phyloP scores from a whole-genome alignment of 768 basidiomycete genomes.

The Exidia glandulosa region DNA sequence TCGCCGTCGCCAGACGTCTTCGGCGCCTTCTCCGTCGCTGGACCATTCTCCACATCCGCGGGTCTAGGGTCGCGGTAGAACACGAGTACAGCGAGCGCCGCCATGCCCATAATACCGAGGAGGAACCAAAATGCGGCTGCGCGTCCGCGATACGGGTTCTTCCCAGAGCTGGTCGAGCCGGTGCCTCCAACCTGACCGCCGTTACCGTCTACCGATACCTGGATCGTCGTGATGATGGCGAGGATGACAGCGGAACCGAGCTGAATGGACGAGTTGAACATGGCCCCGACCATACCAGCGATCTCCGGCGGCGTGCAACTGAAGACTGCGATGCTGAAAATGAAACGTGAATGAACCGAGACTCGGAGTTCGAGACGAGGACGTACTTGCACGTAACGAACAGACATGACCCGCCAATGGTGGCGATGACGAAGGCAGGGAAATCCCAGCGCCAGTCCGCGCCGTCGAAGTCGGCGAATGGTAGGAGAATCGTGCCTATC shows the following conservation, averaged over 20 bases:
- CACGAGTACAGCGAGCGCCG: neutral
- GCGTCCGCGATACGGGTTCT: slow-evolving; percentile 1
- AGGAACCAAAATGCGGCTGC: slow-evolving; percentile 5
- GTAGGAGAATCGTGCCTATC: slow-evolving; percentile 30
- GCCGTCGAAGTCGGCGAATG: slow-evolving; percentile 27
- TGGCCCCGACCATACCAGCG: slow-evolving; percentile 7
- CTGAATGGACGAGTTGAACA: slow-evolving; percentile 8
- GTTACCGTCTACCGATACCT: slow-evolving; percentile 5
- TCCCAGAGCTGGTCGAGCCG: neutral
- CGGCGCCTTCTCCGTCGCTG: neutral
- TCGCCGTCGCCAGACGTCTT: neutral
- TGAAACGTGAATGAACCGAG: neutral
- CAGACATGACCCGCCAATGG: slow-evolving; percentile 32
- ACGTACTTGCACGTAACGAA: slow-evolving; percentile 41
- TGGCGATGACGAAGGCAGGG: slow-evolving; percentile 39
- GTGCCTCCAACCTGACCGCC: slow-evolving; percentile 14
- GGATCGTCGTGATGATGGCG: slow-evolving; percentile 4
- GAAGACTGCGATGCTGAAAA: slow-evolving; percentile 1
- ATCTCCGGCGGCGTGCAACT: slow-evolving; percentile 5
- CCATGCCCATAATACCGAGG: slow-evolving; percentile 1
- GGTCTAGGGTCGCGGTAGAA: neutral
- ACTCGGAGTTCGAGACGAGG: neutral
- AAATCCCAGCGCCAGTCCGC: slow-evolving; percentile 39
- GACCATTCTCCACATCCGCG: neutral
- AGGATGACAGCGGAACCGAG: slow-evolving; percentile 4